Conservation (phyloP, 176 grass and related monocot species). For the Avena sativa region DNA sequence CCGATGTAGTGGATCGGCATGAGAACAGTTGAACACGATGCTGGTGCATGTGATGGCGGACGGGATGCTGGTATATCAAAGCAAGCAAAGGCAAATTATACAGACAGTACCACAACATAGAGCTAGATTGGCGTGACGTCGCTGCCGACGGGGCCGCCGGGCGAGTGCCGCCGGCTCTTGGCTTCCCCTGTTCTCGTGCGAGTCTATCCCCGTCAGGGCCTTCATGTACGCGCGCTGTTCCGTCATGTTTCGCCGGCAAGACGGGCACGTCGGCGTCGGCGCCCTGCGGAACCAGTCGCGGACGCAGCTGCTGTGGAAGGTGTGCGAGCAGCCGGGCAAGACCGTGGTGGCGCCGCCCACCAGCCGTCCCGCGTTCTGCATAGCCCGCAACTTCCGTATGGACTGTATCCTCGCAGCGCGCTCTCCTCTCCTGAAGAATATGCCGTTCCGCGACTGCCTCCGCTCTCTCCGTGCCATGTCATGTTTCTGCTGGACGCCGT, state of each 20-base stretch:
- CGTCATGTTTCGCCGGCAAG: neutral
- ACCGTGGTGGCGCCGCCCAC: neutral
- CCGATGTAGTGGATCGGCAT: constrained; percentile 84
- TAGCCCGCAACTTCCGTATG: no score
- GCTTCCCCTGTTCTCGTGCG: neutral
- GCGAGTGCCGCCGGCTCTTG: no score
- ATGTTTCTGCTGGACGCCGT: no score
- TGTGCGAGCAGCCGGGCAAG: neutral
- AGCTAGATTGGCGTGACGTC: no score
- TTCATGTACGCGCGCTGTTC: neutral
- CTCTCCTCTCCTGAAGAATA: no score
- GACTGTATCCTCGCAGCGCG: no score
- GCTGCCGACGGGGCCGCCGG: no score
- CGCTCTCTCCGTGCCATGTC: no score
- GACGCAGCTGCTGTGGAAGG: neutral
- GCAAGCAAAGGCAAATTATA: no score
- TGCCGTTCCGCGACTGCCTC: no score
- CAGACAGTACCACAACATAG: no score
- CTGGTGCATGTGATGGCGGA: constrained; percentile 18
- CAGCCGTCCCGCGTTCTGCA: neutral
- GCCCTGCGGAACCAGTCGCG: neutral
- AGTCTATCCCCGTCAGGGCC: neutral
- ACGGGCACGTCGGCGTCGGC: constrained; percentile 9
- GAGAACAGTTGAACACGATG: neutral
- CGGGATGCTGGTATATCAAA: constrained; percentile 67